Percentiles rank a stretch among this genome's conserved stretches.
Evolutionary conservation across 306 rosid species (phyloP).

Genomic region (Prunus mume): DNA sequence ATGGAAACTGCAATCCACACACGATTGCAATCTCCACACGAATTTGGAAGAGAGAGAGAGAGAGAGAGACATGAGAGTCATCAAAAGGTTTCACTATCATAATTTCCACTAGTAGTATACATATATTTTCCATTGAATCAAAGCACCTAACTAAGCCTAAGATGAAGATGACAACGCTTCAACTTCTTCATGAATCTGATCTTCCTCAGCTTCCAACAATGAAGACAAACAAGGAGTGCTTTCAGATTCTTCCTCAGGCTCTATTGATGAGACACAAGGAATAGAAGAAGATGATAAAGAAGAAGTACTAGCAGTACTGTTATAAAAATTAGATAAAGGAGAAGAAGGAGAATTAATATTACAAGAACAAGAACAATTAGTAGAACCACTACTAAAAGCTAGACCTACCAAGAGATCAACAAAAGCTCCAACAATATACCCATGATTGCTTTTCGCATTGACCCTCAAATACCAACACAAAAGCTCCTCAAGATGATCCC

Average conservation of each 20-base stretch:
- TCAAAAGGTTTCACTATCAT: conserved; percentile 7
- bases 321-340: conserved; percentile 35
- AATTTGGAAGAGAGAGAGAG: background rate
- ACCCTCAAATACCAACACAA: conserved; percentile 59
- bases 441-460: conserved; percentile 50
- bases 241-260: conserved; percentile 31
- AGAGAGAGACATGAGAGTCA: background rate
- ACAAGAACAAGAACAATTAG: background rate
- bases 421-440: conserved; percentile 56
- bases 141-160: conserved; percentile 6
- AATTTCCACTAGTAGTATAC: conserved; percentile 12
- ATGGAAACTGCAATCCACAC: background rate
- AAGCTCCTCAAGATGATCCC: conserved; percentile 74
- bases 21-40: background rate
- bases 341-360: conserved; percentile 22
- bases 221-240: conserved; percentile 42
- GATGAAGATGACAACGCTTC: conserved; percentile 13
- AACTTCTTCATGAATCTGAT: conserved; percentile 27
- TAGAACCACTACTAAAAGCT: conserved; percentile 18
- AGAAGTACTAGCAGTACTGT: conserved; percentile 24
- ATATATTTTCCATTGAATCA: conserved; percentile 14
- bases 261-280: conserved; percentile 39
- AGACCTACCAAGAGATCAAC: conserved; percentile 64
- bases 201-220: conserved; percentile 40
- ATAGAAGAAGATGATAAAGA: conserved; percentile 40